Conservation (phyloP, 106 monocot genomes). For the Apostasia ramifera region DNA sequence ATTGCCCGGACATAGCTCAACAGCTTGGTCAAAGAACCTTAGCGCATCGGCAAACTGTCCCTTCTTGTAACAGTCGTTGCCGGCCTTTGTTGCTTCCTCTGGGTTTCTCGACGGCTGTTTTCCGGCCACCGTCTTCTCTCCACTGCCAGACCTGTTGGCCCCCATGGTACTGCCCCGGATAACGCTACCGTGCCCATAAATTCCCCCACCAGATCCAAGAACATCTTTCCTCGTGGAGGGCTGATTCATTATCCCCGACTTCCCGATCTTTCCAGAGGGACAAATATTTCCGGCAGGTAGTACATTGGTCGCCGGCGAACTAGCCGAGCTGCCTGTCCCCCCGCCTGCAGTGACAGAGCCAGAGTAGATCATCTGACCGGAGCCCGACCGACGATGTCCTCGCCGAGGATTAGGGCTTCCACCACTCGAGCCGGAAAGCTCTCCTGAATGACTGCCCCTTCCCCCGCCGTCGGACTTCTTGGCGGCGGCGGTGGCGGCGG, state of each 20-base stretch:
- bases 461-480: conserved; percentile 14
- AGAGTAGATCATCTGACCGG: conserved; percentile 51
- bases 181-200: conserved; percentile 83
- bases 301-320: conserved; percentile 38
- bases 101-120: conserved; percentile 21
- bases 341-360: conserved; percentile 15
- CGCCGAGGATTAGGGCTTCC: conserved; percentile 20
- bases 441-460: conserved; percentile 52
- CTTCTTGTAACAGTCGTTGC: conserved; percentile 68
- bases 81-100: conserved; percentile 52
- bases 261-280: conserved; percentile 68
- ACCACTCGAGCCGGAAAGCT: conserved; percentile 43
- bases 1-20: conserved; percentile 47
- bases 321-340: conserved; percentile 29
- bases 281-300: conserved; percentile 79
- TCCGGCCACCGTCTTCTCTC: not conserved
- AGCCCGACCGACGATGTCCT: conserved; percentile 50
- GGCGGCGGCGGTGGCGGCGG: conserved; percentile 13
- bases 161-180: conserved; percentile 35
- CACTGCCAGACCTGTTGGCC: not conserved
- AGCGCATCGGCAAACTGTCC: conserved; percentile 59
- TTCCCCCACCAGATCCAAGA: conserved; percentile 61
- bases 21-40: conserved; percentile 46
- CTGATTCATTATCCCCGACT: conserved; percentile 21
- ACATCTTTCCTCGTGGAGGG: conserved; percentile 42